Conservation (phyloP, 2,329 filamentous ascomycete species). For the Tolypocladium inflatum region DNA sequence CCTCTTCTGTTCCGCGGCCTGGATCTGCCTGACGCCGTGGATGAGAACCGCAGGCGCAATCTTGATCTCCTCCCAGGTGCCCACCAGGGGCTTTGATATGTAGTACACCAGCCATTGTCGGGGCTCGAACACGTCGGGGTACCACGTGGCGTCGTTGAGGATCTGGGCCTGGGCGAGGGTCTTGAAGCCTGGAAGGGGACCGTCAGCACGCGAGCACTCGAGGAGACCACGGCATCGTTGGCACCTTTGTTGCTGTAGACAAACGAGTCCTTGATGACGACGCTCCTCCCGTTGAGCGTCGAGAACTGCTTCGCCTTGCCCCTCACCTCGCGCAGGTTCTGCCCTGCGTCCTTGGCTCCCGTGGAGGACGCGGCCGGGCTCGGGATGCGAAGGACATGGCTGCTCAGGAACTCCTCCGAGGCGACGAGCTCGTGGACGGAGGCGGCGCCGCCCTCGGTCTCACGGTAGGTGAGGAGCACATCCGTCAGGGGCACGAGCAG, state of each 20-base stretch:
- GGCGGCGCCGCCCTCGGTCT: constrained; percentile 67
- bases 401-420: constrained; percentile 90
- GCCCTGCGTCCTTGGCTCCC: constrained; percentile 44
- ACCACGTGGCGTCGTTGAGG: constrained; percentile 76
- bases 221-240: too few relatives aligned
- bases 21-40: constrained; percentile 30
- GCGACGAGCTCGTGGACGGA: constrained; percentile 71
- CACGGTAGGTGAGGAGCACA: constrained; percentile 76
- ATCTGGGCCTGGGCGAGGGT: constrained; percentile 81
- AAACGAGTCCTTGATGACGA: constrained; percentile 87
- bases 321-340: constrained; percentile 73
- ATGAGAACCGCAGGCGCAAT: constrained; percentile 57
- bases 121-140: constrained; percentile 78
- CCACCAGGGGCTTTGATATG: constrained; percentile 81
- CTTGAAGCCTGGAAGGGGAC: constrained; percentile 67
- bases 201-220: background rate
- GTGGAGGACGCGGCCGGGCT: constrained; percentile 35
- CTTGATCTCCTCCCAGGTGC: constrained; percentile 67
- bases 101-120: constrained; percentile 96
- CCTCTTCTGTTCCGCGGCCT: constrained; percentile 26
- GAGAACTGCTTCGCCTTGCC: constrained; percentile 91
- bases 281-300: constrained; percentile 84
- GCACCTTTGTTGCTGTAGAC: constrained; percentile 94
- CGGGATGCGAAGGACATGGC: constrained; percentile 88
- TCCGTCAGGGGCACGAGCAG: constrained; percentile 91